Percentiles rank a stretch among this genome's conserved stretches.
phyloP scores from a whole-genome alignment of 2,329 filamentous ascomycete genomes.

The Elsinoe fawcettii region DNA sequence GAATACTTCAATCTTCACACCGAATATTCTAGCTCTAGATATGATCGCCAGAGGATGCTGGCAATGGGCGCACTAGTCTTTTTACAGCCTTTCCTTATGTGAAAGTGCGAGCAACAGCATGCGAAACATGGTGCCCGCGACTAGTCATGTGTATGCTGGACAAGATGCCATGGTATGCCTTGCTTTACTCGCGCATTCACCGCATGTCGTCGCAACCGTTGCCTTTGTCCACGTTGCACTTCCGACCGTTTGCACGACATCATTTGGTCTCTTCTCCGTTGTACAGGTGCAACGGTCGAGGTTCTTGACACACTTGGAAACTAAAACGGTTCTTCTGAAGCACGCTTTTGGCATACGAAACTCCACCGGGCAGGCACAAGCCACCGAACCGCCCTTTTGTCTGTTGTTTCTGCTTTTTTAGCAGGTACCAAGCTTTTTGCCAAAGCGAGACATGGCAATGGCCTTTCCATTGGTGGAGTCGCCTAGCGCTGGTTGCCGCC shows the following conservation, averaged over 20 bases:
- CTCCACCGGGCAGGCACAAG: conserved; percentile 11
- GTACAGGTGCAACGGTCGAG: background rate
- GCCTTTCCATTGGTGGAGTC: conserved; percentile 2
- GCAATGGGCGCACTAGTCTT: background rate
- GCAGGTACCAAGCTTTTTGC: conserved; percentile 8
- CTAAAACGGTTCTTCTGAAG: conserved; percentile 6
- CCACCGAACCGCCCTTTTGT: background rate
- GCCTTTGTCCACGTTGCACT: background rate
- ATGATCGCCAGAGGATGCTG: background rate
- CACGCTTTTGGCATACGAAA: conserved; percentile 9
- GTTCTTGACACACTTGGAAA: conserved; percentile 3
- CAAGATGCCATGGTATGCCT: background rate
- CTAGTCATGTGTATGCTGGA: background rate
- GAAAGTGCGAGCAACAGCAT: background rate
- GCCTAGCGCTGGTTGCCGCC: conserved; percentile 1
- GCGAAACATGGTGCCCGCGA: background rate
- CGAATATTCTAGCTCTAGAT: background rate
- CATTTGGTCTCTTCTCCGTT: background rate
- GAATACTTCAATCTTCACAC: background rate
- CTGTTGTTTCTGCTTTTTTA: background rate
- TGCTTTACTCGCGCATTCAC: background rate
- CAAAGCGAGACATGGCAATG: background rate
- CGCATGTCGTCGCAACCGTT: conserved; percentile 7
- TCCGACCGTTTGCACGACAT: background rate
- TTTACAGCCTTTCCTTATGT: background rate